These are phyloP conservation scores for Alternaria triticina DNA, from an alignment of 2,329 filamentous ascomycete species.

Conservation along the genomic window DNA sequence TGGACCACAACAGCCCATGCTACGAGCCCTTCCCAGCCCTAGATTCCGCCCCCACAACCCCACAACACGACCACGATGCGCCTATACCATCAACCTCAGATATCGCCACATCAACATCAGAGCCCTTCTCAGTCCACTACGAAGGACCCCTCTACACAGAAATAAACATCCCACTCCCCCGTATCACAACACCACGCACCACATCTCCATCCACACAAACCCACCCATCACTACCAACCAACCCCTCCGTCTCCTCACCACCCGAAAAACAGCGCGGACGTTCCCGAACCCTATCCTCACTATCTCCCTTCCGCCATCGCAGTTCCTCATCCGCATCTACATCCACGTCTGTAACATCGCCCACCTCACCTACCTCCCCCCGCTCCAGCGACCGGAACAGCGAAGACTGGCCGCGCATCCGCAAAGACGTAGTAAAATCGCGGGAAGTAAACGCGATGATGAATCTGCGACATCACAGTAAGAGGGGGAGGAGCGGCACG, in stretches of 20 bases:
- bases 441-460: constrained; percentile 32
- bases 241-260: not conserved
- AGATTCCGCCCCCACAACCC: constrained; percentile 1
- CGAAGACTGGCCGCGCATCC: constrained; percentile 29
- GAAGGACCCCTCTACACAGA: constrained; percentile 42
- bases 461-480: constrained; percentile 29
- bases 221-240: not conserved
- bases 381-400: constrained; percentile 1
- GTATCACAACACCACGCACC: constrained; percentile 16
- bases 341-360: constrained; percentile 4
- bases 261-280: constrained; percentile 14
- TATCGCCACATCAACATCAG: not conserved
- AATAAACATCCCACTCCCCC: constrained; percentile 42
- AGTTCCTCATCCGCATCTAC: constrained; percentile 23
- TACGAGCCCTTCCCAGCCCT: constrained; percentile 1
- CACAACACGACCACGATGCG: constrained; percentile 1
- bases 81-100: not conserved
- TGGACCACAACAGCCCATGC: not conserved
- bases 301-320: constrained; percentile 33
- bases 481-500: constrained; percentile 27
- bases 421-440: constrained; percentile 27
- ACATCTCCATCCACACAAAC: not conserved
- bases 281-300: constrained; percentile 31
- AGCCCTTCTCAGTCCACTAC: constrained; percentile 3
- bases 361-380: constrained; percentile 2